A percentile compares a stretch with the other conserved stretches of the same genome.
phyloP scores from a whole-genome alignment of 140 eudicot genomes.

The Anethum foeniculum region DNA sequence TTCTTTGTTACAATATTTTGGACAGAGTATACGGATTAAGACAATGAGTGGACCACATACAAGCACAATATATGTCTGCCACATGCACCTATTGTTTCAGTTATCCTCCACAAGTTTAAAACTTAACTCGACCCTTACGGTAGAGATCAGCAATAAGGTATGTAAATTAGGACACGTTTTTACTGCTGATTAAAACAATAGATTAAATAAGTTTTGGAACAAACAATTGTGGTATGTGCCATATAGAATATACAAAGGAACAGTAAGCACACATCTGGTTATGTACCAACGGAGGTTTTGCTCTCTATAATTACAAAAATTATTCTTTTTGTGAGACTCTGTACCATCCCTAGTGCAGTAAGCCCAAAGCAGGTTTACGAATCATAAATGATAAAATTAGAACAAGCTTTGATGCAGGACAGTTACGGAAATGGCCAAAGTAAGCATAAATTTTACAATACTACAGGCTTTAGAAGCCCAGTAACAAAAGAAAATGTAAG shows the following conservation, averaged over 20 bases:
- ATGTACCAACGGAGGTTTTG: not conserved
- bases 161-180: not conserved
- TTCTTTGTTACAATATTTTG: not conserved
- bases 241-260: not conserved
- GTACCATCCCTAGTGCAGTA: not conserved
- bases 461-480: not conserved
- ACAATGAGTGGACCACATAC: not conserved
- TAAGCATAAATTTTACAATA: not conserved
- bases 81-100: not conserved
- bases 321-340: not conserved
- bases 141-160: not conserved
- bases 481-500: too few relatives aligned
- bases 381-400: too few relatives aligned
- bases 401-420: not conserved
- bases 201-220: not conserved
- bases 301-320: not conserved
- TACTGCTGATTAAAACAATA: not conserved
- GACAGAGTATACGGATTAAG: not conserved
- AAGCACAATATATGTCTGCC: not conserved
- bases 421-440: not conserved
- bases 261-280: not conserved
- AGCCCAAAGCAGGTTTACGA: too few relatives aligned
- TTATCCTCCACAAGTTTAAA: not conserved
- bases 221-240: not conserved
- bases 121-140: not conserved